A percentile compares a stretch with the other conserved stretches of the same genome.
Evolutionary conservation across 2,329 filamentous ascomycete species (phyloP).

Genomic region (Xylaria sp.): DNA sequence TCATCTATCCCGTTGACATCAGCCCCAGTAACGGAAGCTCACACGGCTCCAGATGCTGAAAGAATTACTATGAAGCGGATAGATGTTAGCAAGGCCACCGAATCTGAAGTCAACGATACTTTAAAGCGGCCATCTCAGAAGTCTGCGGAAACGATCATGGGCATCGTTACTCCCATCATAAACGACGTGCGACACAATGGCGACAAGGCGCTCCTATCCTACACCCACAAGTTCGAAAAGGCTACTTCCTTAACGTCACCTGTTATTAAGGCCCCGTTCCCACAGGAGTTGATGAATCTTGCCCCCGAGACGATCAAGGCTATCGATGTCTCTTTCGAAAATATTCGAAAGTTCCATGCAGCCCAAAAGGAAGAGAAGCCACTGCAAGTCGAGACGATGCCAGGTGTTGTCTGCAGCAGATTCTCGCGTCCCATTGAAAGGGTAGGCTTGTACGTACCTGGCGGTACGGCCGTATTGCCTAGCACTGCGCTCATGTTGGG

Average conservation of each 20-base stretch:
- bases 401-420: constrained; percentile 91
- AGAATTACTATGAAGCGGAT: constrained; percentile 87
- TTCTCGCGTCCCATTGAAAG: constrained; percentile 93
- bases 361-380: constrained; percentile 88
- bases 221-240: constrained; percentile 98
- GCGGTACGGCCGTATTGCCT: constrained; percentile 95
- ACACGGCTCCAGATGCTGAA: constrained; percentile 50
- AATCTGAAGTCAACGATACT: constrained; percentile 74
- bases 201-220: constrained; percentile 87
- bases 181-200: constrained; percentile 84
- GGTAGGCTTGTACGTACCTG: constrained; percentile 96
- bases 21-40: constrained; percentile 55
- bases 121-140: constrained; percentile 92
- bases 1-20: constrained; percentile 49
- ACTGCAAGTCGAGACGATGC: constrained; percentile 94
- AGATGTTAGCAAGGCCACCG: constrained; percentile 71
- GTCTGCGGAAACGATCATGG: constrained; percentile 92
- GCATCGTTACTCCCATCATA: constrained; percentile 91
- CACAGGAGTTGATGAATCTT: constrained; percentile 84
- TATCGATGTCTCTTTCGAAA: constrained; percentile 94
- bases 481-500: constrained; percentile 98
- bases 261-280: constrained; percentile 90
- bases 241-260: constrained; percentile 90
- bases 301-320: constrained; percentile 84
- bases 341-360: constrained; percentile 92